Base-by-base conservation (phyloP, 495 filamentous ascomycete species). In the Daldinia bambusicola region DNA sequence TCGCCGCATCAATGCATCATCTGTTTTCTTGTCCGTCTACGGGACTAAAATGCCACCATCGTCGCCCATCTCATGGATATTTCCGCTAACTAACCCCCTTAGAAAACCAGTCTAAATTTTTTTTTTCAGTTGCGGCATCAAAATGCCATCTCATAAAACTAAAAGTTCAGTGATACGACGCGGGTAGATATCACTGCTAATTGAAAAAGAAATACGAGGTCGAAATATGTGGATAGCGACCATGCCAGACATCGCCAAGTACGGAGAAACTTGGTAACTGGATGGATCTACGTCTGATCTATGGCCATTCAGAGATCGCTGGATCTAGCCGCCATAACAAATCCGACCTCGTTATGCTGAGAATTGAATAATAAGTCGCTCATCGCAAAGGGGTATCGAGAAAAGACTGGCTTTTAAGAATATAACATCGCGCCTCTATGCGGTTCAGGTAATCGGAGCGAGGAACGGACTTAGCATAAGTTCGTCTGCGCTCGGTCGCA, bases 401-500 rank as follows among this genome's bases (percentile, higher is more conserved):
- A 68, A 72, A 65, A 20, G 56, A 65, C 43, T 32, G 31, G 6
- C 48, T 56, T 8, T 56, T 8, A 45, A 60, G 58, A 65, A 68
- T 32, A 37, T 37, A 7, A 36, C 37, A 63, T 14, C 18, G 41
- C 4, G 1, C 18, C 34, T 26, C 55, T 40, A 10, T 66, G 36
- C 30, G 38, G 14, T 56, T 68, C 69, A 80, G 26, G 76, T 79
- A 55, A 92, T 86, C 58, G 91, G 89, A 36, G 87, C 86, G 77
- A 97, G 82, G 80, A 98, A 98, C 53, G 90, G 89, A 76, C 90
- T 91, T 37, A 89, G 81, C 78, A 97, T 85, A 56, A 99, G 79
- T 67, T 97, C 95, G 72, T 98, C 95, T 13, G 95, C 95, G 74
- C 88, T 94, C 16, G 95, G 95, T 67, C 95, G 85, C 82, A 90